A percentile compares a stretch with the other conserved stretches of the same genome.
phyloP scores from a whole-genome alignment of 225 moss, liverwort and hornwort species.

The Takakia lepidozioides region DNA sequence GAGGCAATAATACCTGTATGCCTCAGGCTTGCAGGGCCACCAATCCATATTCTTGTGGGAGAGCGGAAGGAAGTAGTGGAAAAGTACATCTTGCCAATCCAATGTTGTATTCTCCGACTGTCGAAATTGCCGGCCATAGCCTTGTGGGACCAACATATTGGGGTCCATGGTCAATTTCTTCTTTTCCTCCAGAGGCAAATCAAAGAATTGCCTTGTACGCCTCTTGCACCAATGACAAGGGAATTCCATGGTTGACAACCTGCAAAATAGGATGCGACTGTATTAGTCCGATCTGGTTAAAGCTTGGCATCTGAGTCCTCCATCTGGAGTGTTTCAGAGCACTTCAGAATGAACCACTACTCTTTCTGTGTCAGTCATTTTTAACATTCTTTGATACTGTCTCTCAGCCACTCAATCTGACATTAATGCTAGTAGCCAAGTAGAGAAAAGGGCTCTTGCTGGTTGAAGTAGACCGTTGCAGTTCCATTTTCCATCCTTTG shows the following conservation, averaged over 20 bases:
- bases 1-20: slow-evolving; percentile 20
- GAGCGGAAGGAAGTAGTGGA: slow-evolving; percentile 8
- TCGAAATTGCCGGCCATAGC: slow-evolving; percentile 21
- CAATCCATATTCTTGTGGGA: slow-evolving; percentile 19
- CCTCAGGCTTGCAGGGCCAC: slow-evolving; percentile 31
- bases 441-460: too few relatives aligned
- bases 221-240: slow-evolving; percentile 21
- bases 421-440: too few relatives aligned
- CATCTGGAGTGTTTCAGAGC: too few relatives aligned
- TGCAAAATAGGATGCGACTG: slow-evolving; percentile 4
- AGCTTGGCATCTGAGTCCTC: too few relatives aligned
- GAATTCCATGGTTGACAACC: slow-evolving; percentile 44
- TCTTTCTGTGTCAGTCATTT: not conserved
- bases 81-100: slow-evolving; percentile 50
- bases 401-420: too few relatives aligned
- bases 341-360: too few relatives aligned
- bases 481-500: too few relatives aligned
- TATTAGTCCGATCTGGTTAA: too few relatives aligned
- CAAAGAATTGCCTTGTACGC: slow-evolving; percentile 35
- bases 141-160: slow-evolving; percentile 7
- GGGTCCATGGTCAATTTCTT: slow-evolving; percentile 13
- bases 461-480: too few relatives aligned
- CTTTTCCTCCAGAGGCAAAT: slow-evolving; percentile 32
- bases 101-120: slow-evolving; percentile 16
- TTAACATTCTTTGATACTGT: not conserved